Conservation (phyloP, 1,139 yeast genomes). For the Yamadazyma dendronema region DNA sequence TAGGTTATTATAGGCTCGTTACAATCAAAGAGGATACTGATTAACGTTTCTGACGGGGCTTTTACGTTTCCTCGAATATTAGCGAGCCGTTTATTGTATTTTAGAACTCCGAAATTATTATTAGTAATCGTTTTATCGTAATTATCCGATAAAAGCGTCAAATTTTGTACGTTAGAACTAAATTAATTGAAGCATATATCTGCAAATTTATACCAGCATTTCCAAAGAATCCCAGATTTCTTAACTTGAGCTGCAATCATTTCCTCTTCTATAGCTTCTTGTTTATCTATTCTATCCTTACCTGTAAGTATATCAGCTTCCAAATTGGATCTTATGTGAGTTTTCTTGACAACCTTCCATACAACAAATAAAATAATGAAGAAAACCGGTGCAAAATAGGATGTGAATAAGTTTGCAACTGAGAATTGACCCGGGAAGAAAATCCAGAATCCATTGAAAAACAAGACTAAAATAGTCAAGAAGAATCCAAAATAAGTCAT, state of each 20-base stretch:
- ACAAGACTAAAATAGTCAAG: slow-evolving; percentile 25
- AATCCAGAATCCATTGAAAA: slow-evolving; percentile 43
- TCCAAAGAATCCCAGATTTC: slow-evolving; percentile 21
- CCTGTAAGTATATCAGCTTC: slow-evolving; percentile 42
- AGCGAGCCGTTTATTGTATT: neutral
- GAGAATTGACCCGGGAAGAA: slow-evolving; percentile 41
- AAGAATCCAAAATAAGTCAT: slow-evolving; percentile 32
- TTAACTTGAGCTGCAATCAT: slow-evolving; percentile 18
- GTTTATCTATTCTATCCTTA: slow-evolving; percentile 33
- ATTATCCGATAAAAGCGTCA: too few relatives aligned
- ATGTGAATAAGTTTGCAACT: slow-evolving; percentile 36
- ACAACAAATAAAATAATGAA: slow-evolving; percentile 23
- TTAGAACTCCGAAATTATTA: neutral
- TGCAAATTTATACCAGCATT: slow-evolving; percentile 11
- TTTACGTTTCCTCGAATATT: too few relatives aligned
- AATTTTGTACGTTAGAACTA: too few relatives aligned
- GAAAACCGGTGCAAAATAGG: slow-evolving; percentile 41
- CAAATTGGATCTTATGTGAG: slow-evolving; percentile 27
- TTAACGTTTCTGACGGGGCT: too few relatives aligned
- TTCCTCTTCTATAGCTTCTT: slow-evolving; percentile 27
- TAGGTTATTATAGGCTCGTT: too few relatives aligned
- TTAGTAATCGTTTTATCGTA: too few relatives aligned
- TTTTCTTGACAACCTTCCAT: slow-evolving; percentile 37
- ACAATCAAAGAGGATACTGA: too few relatives aligned
- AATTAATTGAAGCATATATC: slow-evolving; percentile 17